Percentiles rank a stretch among this genome's conserved stretches.
Evolutionary conservation across 805 yeast genomes (phyloP).

Genomic region (Metschnikowia gelsemii): DNA sequence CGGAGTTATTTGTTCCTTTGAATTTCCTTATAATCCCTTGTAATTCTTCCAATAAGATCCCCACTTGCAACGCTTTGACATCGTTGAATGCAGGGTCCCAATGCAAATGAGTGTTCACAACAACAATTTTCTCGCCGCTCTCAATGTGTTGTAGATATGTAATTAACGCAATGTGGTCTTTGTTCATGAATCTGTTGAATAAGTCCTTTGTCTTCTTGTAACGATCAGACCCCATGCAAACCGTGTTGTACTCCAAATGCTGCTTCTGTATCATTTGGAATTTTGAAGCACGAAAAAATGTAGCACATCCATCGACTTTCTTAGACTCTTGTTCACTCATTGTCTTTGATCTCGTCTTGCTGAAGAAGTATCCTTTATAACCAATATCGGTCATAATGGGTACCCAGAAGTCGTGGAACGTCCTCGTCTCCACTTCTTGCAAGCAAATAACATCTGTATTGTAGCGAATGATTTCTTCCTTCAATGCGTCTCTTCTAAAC

Average conservation of each 20-base stretch:
- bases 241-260: constrained; percentile 77
- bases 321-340: constrained; percentile 77
- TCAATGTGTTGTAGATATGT: constrained; percentile 69
- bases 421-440: constrained; percentile 91
- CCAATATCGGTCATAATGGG: constrained; percentile 72
- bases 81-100: constrained; percentile 98
- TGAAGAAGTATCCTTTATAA: constrained; percentile 78
- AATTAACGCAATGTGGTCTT: constrained; percentile 87
- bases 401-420: constrained; percentile 83
- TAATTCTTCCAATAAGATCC: constrained; percentile 84
- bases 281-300: constrained; percentile 69
- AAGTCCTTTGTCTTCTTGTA: constrained; percentile 92
- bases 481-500: constrained; percentile 74
- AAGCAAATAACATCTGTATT: constrained; percentile 81
- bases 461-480: constrained; percentile 64
- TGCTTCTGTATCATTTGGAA: constrained; percentile 71
- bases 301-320: constrained; percentile 98
- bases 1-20: constrained; percentile 43
- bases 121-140: constrained; percentile 68
- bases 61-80: constrained; percentile 94
- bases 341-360: constrained; percentile 89
- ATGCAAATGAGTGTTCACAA: constrained; percentile 92
- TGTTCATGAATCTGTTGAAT: constrained; percentile 92
- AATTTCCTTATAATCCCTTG: constrained; percentile 60
- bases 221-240: constrained; percentile 77